Conservation (phyloP, 2,329 filamentous ascomycete genomes). For the Ophiocordyceps australis region DNA sequence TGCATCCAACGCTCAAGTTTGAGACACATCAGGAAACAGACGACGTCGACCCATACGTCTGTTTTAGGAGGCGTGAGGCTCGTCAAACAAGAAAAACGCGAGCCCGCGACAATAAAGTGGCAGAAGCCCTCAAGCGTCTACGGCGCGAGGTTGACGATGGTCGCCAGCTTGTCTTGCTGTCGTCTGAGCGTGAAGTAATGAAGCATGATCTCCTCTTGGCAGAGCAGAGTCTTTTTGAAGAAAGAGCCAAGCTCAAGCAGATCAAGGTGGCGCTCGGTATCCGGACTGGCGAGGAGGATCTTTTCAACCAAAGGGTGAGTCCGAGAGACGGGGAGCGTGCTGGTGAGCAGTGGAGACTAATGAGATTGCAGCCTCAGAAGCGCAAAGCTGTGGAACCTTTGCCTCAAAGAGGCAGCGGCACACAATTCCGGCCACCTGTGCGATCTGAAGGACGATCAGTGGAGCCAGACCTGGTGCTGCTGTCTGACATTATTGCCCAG, state of each 20-base stretch:
- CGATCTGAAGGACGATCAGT: conserved; percentile 51
- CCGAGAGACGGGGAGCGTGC: conserved; percentile 16
- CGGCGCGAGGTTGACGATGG: conserved; percentile 83
- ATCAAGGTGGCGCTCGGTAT: conserved; percentile 78
- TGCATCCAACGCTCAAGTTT: conserved; percentile 74
- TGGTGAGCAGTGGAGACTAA: no score
- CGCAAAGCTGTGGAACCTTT: conserved; percentile 44
- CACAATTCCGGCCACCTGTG: conserved; percentile 50
- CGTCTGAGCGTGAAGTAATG: conserved; percentile 62
- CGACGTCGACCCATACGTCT: conserved; percentile 93
- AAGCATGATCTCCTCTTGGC: conserved; percentile 60
- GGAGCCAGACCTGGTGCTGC: conserved; percentile 60
- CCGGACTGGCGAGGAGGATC: conserved; percentile 83
- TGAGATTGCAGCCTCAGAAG: conserved; percentile 59
- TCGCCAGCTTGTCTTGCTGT: conserved; percentile 58
- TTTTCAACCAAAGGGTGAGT: conserved; percentile 67
- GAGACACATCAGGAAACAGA: conserved; percentile 90
- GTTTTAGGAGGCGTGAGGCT: conserved; percentile 88
- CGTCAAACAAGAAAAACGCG: conserved; percentile 89
- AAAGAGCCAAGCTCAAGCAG: conserved; percentile 67
- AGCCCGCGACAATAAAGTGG: conserved; percentile 81
- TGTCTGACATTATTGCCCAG: conserved; percentile 63
- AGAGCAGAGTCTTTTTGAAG: conserved; percentile 67
- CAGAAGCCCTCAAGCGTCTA: conserved; percentile 84
- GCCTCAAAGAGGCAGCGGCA: conserved; percentile 40